Base-by-base conservation (phyloP, 1,284 basidiomycete species). In the Papiliotrema nemorosa region DNA sequence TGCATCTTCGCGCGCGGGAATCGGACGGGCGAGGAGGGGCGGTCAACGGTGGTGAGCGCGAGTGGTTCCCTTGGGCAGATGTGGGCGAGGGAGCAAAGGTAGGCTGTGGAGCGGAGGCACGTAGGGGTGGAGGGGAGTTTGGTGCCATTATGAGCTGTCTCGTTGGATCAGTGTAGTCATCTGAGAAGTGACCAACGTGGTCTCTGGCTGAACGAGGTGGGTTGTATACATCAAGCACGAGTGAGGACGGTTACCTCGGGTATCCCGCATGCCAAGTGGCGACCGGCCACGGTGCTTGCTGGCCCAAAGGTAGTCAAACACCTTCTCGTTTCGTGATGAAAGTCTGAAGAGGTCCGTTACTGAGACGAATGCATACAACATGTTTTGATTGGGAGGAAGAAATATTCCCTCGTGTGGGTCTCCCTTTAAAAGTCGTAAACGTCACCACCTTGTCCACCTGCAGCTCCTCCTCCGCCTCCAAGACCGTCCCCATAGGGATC, bases 401-500 rank as follows among this genome's bases (percentile, higher is more conserved):
- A n/a, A n/a, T n/a, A n/a, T n/a, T n/a, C n/a, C n/a, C 29, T 31
- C 29, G 29, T 14, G 29, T 7, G 9, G 29, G 29, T 7, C 29
- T 25, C 44, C 18, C 7, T 18, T 37, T 60, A 73, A 53, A 73
- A 73, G 58, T 73, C 70, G 47, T 73, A 73, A 31, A 66, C 72
- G 47, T 72, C 67, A 37, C 54, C 42, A 46, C 51, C 35, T 36
- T 53, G 37, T 50, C 58, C 44, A 49, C 54, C 38, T 34, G 18
- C 31, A 39, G 29, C 29, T 7, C 9, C 54, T 34, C 46, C 53
- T 20, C 46, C 56, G 4, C 44, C 50, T 25, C 58, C 59, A 36
- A 67, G 52, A 5, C 67, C 68, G 59, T 69, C 72, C 3, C 62
- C 65, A 57, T 71, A 73, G 20, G 69, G 68, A 58, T 72, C 71